Base-by-base conservation (phyloP, 331 rosid species). In the Quercus tomentella region DNA sequence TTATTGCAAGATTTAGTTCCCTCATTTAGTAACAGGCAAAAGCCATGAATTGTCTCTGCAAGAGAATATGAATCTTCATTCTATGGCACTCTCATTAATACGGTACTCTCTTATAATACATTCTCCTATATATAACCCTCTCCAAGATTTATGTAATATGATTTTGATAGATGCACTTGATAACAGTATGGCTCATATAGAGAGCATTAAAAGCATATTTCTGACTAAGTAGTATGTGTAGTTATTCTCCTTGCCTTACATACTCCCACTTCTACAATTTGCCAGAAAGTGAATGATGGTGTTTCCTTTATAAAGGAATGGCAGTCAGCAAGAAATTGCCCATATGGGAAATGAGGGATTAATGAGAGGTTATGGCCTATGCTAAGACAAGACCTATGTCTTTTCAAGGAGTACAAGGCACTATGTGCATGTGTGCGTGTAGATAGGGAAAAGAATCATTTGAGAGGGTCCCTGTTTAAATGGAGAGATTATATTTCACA, bases 1-100 rank as follows among this genome's bases (percentile, higher is more conserved):
- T 80, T 91, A 80, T 82, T 94, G 88, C 98, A 94, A 70, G 93
- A 94, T 83, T 70, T 94, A 58, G 81, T 90, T 66, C 89, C 92
- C 20, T 67, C 97, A 75, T 83, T 81, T 82, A 75, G 71, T 61
- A 77, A 81, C 41, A 90, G 77, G 84, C 84, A 87, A 69, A 82
- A 83, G 69, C 92, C 83, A 77, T 89, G 84, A 89, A 67, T 67
- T 62, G 6, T 61, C 14, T 14, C 15, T 23, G 11, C 35, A 26
- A 8, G 28, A 10, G 17, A 26, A 23, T 23, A 11, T 21, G 33
- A 49, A 49, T 4, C 17, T 1, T 61, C 6, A 61, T 60, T 60
- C 33, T 7, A 23, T 60, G 16, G 67, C 67, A 23, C 5, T 22
- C 11, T 60, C 49, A 41, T 60, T 4, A 11, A 14, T 60, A 12